These are phyloP conservation scores for Harringtonia lauricola DNA, from an alignment of 2,329 filamentous ascomycete species.

Conservation along the genomic window DNA sequence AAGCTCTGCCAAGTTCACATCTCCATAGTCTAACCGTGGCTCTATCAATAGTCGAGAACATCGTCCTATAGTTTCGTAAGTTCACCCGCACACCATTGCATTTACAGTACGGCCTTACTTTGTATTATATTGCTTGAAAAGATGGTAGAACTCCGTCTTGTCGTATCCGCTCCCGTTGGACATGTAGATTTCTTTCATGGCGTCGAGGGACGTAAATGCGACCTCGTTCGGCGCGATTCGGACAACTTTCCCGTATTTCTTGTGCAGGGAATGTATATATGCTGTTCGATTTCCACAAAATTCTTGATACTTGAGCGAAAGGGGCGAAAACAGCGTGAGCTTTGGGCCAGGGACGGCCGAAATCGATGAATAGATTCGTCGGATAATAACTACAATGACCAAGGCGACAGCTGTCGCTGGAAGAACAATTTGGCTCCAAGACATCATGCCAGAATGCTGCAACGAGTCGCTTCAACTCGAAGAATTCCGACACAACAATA, in stretches of 20 bases:
- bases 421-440: conserved; percentile 3
- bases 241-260: conserved; percentile 42
- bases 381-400: neutral
- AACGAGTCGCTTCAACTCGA: neutral
- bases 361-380: conserved; percentile 21
- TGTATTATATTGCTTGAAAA: conserved; percentile 45
- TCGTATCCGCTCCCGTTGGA: conserved; percentile 52
- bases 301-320: conserved; percentile 44
- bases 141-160: conserved; percentile 52
- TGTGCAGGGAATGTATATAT: conserved; percentile 46
- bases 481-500: too few species aligned
- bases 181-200: conserved; percentile 51
- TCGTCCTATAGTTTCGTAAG: conserved; percentile 28
- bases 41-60: conserved; percentile 48
- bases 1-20: too few species aligned
- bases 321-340: conserved; percentile 36
- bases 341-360: conserved; percentile 35
- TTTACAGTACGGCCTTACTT: neutral
- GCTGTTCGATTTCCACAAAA: conserved; percentile 38
- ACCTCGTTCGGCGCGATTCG: conserved; percentile 47
- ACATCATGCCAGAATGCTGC: neutral
- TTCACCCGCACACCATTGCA: neutral
- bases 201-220: conserved; percentile 43
- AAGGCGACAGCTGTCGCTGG: conserved; percentile 1
- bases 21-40: conserved; percentile 28